phyloP scores from a whole-genome alignment of 2,329 filamentous ascomycete genomes.

The Epichloe festucae region DNA sequence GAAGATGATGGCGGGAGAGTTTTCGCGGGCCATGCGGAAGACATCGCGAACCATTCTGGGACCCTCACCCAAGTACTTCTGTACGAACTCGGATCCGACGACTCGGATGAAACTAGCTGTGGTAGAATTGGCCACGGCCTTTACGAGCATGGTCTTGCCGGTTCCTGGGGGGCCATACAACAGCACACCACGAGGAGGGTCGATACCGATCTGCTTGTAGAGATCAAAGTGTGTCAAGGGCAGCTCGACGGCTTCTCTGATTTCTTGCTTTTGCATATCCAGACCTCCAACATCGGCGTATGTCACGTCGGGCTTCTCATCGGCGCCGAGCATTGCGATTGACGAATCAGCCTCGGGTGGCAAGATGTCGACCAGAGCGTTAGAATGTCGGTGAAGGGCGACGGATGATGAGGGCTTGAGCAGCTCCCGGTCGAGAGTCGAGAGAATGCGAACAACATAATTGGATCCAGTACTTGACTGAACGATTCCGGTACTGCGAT shows the following conservation, averaged over 20 bases:
- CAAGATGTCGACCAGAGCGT: slow-evolving; percentile 94
- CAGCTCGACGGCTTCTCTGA: slow-evolving; percentile 91
- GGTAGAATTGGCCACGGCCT: slow-evolving; percentile 95
- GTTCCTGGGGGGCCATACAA: slow-evolving; percentile 97
- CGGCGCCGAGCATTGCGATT: slow-evolving; percentile 91
- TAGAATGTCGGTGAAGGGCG: slow-evolving; percentile 93
- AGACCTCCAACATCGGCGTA: slow-evolving; percentile 96
- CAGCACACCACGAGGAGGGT: slow-evolving; percentile 89
- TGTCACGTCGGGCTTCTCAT: slow-evolving; percentile 96
- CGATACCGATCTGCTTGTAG: slow-evolving; percentile 98
- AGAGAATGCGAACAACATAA: slow-evolving; percentile 96
- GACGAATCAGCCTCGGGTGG: slow-evolving; percentile 98
- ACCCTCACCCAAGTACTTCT: slow-evolving; percentile 96
- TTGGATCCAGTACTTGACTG: slow-evolving; percentile 97
- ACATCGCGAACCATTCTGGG: slow-evolving; percentile 98
- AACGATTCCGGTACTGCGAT: slow-evolving; percentile 82
- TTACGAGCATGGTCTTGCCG: slow-evolving; percentile 94
- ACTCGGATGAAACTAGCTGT: slow-evolving; percentile 98
- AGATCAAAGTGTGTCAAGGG: slow-evolving; percentile 96
- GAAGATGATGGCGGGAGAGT: slow-evolving; percentile 97
- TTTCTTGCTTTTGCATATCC: slow-evolving; percentile 99
- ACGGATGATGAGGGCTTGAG: slow-evolving; percentile 97
- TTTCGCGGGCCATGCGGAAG: slow-evolving; percentile 97
- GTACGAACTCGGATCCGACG: slow-evolving; percentile 95
- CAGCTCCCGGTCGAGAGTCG: slow-evolving; percentile 93